These are phyloP conservation scores for Eleusine indica DNA, from an alignment of 176 grass and related monocot species.

Conservation along the genomic window DNA sequence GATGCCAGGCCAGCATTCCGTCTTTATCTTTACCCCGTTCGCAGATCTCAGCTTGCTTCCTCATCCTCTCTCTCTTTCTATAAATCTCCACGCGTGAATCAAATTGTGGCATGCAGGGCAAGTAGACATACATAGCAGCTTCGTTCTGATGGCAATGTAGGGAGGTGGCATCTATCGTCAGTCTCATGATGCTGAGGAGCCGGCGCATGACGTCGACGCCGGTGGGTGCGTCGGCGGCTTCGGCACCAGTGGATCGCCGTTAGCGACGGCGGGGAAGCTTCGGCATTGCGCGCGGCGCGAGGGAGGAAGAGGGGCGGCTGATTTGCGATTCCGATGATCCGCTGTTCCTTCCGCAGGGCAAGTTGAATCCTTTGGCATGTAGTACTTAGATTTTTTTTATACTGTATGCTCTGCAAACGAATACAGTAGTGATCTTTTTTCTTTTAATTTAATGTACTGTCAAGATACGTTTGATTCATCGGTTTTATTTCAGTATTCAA, in stretches of 20 bases:
- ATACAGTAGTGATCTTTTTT: background rate
- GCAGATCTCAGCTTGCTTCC: background rate
- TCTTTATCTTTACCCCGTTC: background rate
- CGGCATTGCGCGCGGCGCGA: background rate
- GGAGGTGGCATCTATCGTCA: background rate
- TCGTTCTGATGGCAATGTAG: background rate
- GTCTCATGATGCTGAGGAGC: background rate
- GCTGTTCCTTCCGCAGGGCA: slow-evolving; percentile 38
- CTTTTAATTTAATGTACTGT: background rate
- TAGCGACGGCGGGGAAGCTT: background rate
- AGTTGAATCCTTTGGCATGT: slow-evolving; percentile 44
- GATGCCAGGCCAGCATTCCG: background rate
- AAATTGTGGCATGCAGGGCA: no score
- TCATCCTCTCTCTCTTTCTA: background rate
- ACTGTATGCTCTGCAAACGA: background rate
- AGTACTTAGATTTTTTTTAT: background rate
- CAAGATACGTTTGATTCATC: background rate
- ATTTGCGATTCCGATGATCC: background rate
- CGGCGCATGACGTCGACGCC: background rate
- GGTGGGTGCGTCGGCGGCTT: background rate
- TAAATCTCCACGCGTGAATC: background rate
- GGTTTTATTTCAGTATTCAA: background rate
- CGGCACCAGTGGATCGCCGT: background rate
- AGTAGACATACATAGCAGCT: no score
- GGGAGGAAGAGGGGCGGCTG: background rate